These are phyloP conservation scores for Plectosphaerella plurivora DNA, from an alignment of 2,329 filamentous ascomycete species.

Conservation along the genomic window DNA sequence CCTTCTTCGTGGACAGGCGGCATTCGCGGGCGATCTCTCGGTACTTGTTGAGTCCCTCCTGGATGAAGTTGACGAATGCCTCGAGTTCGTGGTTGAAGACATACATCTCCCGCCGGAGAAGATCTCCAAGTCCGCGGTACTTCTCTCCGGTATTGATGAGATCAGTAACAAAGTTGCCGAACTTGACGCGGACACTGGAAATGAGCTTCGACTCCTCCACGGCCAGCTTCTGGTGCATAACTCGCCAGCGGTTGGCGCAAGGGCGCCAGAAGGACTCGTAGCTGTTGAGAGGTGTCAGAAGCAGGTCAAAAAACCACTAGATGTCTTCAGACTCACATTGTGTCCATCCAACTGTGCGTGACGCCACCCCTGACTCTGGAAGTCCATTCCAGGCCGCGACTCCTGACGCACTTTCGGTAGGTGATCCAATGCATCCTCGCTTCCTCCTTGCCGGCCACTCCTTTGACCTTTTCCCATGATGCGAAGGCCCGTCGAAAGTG, in stretches of 20 bases:
- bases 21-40: no score
- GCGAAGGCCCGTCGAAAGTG: neutral
- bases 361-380: neutral
- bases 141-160: neutral
- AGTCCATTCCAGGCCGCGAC: neutral
- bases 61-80: neutral
- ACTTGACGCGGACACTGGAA: neutral
- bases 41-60: neutral
- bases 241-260: neutral
- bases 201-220: neutral
- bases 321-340: constrained; percentile 1
- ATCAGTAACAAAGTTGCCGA: neutral
- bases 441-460: neutral
- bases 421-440: constrained; percentile 4
- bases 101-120: neutral
- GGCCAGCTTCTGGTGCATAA: neutral
- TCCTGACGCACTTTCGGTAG: constrained; percentile 6
- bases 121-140: neutral
- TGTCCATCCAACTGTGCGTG: constrained; percentile 2
- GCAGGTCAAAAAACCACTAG: neutral
- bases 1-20: no score
- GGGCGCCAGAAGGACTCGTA: neutral
- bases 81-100: neutral
- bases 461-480: neutral
- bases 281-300: neutral